Conservation (phyloP, 345 rosid species). For the Eutrema heterophyllum region DNA sequence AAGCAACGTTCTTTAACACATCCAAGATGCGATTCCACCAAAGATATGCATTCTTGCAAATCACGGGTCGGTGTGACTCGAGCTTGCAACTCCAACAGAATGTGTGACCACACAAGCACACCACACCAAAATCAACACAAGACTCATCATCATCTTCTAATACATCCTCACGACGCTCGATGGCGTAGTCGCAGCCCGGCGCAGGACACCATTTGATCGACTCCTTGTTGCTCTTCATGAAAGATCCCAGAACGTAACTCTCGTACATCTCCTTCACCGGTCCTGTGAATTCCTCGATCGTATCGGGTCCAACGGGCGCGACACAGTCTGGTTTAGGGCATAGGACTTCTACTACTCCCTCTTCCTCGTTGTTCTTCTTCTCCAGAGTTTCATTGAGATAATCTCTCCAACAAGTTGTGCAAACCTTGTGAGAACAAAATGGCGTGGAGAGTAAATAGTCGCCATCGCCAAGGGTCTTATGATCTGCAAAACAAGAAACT, state of each 20-base stretch:
- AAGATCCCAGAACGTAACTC: not conserved
- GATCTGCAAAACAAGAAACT: not conserved
- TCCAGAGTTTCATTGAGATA: not conserved
- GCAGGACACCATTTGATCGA: conserved; percentile 16
- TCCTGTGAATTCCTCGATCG: not conserved
- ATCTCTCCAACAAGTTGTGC: not conserved
- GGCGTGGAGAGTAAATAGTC: conserved; percentile 13
- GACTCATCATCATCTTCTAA: not conserved
- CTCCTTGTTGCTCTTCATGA: not conserved
- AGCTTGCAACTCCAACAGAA: conserved; percentile 1
- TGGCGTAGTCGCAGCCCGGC: not conserved
- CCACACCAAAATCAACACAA: not conserved
- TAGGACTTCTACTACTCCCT: not conserved
- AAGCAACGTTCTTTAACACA: not conserved
- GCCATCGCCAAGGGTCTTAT: not conserved
- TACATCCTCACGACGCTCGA: not conserved
- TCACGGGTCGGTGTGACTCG: conserved; percentile 9
- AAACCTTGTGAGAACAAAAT: conserved; percentile 16
- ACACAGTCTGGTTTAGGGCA: conserved; percentile 3
- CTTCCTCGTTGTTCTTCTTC: not conserved
- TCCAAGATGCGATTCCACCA: not conserved
- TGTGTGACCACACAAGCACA: not conserved
- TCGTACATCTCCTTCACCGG: conserved; percentile 10
- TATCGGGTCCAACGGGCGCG: conserved; percentile 10
- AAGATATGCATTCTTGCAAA: not conserved